Percentiles rank a stretch among this genome's conserved stretches.
These are phyloP conservation scores for Boletus reticuloceps DNA, from an alignment of 768 basidiomycete species.

Conservation along the genomic window DNA sequence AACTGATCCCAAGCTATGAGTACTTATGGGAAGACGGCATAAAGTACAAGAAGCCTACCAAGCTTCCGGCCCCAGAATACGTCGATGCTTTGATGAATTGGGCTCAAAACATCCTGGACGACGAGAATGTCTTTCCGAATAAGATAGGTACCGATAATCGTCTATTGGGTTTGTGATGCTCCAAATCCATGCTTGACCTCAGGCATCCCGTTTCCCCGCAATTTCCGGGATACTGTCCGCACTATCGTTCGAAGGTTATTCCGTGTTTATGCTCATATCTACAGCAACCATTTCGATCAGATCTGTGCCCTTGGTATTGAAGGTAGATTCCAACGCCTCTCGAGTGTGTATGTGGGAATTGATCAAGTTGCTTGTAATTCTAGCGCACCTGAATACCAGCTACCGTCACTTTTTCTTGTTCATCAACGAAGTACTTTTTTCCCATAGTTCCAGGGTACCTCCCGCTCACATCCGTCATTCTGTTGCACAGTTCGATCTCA, in stretches of 20 bases:
- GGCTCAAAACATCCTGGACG: conserved; percentile 91
- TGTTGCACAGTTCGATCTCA: conserved; percentile 70
- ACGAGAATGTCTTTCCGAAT: conserved; percentile 90
- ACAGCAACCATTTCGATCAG: conserved; percentile 99
- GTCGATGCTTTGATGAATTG: conserved; percentile 99
- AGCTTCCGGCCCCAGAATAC: conserved; percentile 92
- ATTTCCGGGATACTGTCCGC: conserved; percentile 87
- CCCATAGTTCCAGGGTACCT: not conserved
- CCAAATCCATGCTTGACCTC: not conserved
- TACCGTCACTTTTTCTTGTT: conserved; percentile 98
- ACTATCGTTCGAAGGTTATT: conserved; percentile 91
- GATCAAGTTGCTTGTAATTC: not conserved
- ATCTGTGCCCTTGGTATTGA: conserved; percentile 98
- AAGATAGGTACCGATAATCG: conserved; percentile 68
- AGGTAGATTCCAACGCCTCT: conserved; percentile 48
- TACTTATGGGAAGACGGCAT: conserved; percentile 93
- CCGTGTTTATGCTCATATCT: conserved; percentile 97
- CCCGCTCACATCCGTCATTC: conserved; percentile 6
- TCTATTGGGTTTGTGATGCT: conserved; percentile 5
- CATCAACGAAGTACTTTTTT: conserved; percentile 76
- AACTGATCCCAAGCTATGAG: conserved; percentile 64
- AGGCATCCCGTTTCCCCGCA: conserved; percentile 91
- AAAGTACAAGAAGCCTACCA: conserved; percentile 87
- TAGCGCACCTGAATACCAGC: conserved; percentile 97
- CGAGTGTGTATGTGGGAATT: not conserved